Percentiles rank a stretch among this genome's conserved stretches.
phyloP scores from a whole-genome alignment of 176 grass and related monocot genomes.

The Eleusine indica region DNA sequence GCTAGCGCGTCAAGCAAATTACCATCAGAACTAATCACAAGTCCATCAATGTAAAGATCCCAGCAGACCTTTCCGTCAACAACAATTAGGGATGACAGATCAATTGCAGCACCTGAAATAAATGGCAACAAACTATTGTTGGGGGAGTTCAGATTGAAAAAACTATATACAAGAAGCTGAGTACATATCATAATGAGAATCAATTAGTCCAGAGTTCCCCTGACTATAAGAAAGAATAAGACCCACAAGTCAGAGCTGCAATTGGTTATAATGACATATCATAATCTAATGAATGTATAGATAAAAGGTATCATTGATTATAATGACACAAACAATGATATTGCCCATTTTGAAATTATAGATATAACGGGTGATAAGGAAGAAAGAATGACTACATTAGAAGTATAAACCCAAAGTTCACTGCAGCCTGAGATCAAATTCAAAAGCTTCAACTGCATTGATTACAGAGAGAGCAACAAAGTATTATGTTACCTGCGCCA shows the following conservation, averaged over 20 bases:
- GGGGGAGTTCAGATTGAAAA: constrained; percentile 4
- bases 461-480: constrained; percentile 9
- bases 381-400: constrained; percentile 6
- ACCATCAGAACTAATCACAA: constrained; percentile 94
- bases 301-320: neutral
- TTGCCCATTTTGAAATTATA: neutral
- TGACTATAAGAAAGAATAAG: constrained; percentile 12
- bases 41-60: constrained; percentile 86
- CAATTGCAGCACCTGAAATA: constrained; percentile 79
- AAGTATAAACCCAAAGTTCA: constrained; percentile 4
- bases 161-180: constrained; percentile 17
- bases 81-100: constrained; percentile 79
- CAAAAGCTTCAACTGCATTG: constrained; percentile 23
- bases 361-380: constrained; percentile 1
- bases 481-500: constrained; percentile 66
- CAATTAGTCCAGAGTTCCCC: neutral
- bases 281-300: constrained; percentile 18
- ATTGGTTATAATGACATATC: neutral
- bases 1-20: constrained; percentile 89
- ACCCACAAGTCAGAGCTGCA: neutral
- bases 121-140: neutral
- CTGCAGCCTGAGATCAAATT: neutral
- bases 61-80: constrained; percentile 93
- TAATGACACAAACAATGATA: neutral
- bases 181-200: neutral